Percentiles rank a stretch among this genome's conserved stretches.
These are phyloP conservation scores for Porcisia deanei DNA, from an alignment of 208 protist species.

Conservation along the genomic window DNA sequence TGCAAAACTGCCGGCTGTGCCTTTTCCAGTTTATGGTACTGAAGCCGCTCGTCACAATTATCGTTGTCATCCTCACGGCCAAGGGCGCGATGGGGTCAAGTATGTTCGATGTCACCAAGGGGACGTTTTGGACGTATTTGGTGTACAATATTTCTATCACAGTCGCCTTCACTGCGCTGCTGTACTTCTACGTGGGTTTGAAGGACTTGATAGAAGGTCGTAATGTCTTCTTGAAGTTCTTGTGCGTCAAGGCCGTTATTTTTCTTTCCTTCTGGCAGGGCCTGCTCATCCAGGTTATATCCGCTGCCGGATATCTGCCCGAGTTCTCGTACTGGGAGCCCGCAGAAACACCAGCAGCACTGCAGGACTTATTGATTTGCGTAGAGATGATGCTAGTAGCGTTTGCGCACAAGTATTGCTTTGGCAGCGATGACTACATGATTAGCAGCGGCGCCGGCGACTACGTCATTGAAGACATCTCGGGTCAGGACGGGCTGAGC, in stretches of 20 bases:
- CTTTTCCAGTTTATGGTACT: conserved; percentile 94
- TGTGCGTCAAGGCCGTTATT: conserved; percentile 92
- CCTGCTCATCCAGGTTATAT: conserved; percentile 81
- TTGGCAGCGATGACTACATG: conserved; percentile 84
- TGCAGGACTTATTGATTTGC: conserved; percentile 91
- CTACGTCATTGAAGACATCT: conserved; percentile 34
- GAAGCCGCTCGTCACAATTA: conserved; percentile 85
- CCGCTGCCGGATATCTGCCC: conserved; percentile 65
- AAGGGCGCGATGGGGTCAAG: conserved; percentile 68
- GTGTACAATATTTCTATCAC: conserved; percentile 94
- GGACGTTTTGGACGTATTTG: conserved; percentile 90
- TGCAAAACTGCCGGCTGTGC: conserved; percentile 85
- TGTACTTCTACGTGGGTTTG: conserved; percentile 92
- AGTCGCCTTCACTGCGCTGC: conserved; percentile 87
- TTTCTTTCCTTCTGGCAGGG: conserved; percentile 95
- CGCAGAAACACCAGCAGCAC: conserved; percentile 59
- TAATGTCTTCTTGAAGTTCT: conserved; percentile 91
- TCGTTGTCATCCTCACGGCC: conserved; percentile 80
- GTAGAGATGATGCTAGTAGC: conserved; percentile 93
- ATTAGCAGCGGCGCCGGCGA: conserved; percentile 21
- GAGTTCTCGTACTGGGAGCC: conserved; percentile 76
- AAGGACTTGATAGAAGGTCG: conserved; percentile 90
- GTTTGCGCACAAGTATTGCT: conserved; percentile 91
- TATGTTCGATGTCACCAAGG: conserved; percentile 77
- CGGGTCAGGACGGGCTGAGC: conserved; percentile 30